Base-by-base conservation (phyloP, 2,329 filamentous ascomycete species). In the Neonectria coccinea region DNA sequence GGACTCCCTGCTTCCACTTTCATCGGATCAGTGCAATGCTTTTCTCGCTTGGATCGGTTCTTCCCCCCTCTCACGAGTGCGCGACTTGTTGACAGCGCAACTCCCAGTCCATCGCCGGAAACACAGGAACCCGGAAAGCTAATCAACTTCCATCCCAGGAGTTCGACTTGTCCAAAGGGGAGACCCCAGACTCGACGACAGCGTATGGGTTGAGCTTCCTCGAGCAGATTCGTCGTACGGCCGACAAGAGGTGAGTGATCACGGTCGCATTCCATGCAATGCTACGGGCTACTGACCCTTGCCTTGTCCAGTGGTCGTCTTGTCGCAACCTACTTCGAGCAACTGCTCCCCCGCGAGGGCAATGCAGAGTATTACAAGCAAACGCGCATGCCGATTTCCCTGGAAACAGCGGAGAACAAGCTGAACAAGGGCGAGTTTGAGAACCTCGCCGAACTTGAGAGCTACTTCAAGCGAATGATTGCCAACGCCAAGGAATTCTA, bases 401-500 rank as follows among this genome's bases (percentile, higher is more conserved):
- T 97, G 50, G 86, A 91, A 70, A 90, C 86, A 2, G 91, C 97
- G 65, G 92, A 97, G 81, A 83, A 84, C 50, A 95, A 93, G 78
- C 84, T 97, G 55, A 85, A 88, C 56, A 84, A 87, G 54, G 83
- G 87, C 71, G 86, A 89, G 68, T 97, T 97, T 75, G 77, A 85
- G 14, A 91, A 82, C 56, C 84, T 97, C 53, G 89, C 92, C 6
- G 85, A 90, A 54, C 82, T 97, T 12, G 94, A 97, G 78, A 90
- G 91, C 74, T 94, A 94, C 76, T 87, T 95, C 75, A 97, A 96
- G 82, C 90, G 93, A 67, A 92, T 97, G 85, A 91, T 97, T 59
- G 86, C 89, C 68, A 97, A 97, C 75, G 92, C 92, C 39, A 97
- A 97, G 78, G 89, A 93, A 58, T 96, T 89, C 80, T 95, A 95